phyloP scores from a whole-genome alignment of 352 stramenopile species.

The Globisporangium nagaii region DNA sequence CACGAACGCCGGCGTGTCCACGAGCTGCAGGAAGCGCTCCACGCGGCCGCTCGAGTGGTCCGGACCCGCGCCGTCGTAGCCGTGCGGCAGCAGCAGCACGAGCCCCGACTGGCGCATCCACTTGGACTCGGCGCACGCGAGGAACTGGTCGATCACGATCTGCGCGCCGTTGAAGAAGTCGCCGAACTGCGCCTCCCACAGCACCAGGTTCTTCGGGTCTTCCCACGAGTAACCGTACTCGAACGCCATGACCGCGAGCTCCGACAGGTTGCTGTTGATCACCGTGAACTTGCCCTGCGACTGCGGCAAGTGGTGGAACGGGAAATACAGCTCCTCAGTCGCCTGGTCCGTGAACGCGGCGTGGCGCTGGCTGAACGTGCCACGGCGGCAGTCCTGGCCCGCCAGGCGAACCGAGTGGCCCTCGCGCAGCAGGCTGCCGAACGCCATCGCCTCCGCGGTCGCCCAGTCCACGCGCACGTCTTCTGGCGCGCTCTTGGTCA shows the following conservation, averaged over 20 bases:
- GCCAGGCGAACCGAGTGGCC: conserved; percentile 80
- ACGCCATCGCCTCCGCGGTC: conserved; percentile 85
- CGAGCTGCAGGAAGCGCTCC: conserved; percentile 87
- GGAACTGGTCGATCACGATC: conserved; percentile 88
- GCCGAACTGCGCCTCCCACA: conserved; percentile 91
- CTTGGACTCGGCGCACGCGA: conserved; percentile 83
- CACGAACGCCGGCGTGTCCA: conserved; percentile 58
- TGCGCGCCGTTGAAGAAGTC: conserved; percentile 89
- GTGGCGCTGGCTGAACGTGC: conserved; percentile 87
- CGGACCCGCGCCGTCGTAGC: conserved; percentile 83
- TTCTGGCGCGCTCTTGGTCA: conserved; percentile 27
- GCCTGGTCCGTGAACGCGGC: conserved; percentile 82
- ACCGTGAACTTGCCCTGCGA: conserved; percentile 48
- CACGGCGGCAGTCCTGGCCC: conserved; percentile 84
- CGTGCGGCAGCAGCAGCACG: conserved; percentile 80
- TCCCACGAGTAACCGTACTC: conserved; percentile 90
- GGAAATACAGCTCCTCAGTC: conserved; percentile 73
- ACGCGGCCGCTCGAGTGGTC: conserved; percentile 82
- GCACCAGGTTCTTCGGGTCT: conserved; percentile 65
- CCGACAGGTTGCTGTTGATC: conserved; percentile 80
- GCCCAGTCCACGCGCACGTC: conserved; percentile 82
- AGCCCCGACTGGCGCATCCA: conserved; percentile 87
- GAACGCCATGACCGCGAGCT: conserved; percentile 86
- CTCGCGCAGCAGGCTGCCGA: conserved; percentile 79
- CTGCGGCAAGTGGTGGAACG: conserved; percentile 52